These are phyloP conservation scores for Ehretia macrophylla DNA, from an alignment of 257 asterid genomes.

Conservation along the genomic window DNA sequence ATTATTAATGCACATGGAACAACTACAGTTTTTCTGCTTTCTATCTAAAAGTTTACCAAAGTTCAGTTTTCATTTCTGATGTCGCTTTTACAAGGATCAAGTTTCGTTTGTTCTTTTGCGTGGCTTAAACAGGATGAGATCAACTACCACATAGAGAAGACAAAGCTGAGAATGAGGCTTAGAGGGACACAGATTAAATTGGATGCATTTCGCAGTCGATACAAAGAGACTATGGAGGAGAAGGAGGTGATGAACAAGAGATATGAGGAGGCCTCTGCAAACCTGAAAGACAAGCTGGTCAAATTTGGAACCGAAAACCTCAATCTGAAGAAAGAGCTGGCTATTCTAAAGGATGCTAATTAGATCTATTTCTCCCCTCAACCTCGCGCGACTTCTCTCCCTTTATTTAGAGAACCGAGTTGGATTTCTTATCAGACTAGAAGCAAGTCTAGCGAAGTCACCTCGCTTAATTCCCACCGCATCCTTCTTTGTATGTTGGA, in stretches of 20 bases:
- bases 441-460: too few species aligned
- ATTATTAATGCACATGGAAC: too few species aligned
- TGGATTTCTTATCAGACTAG: too few species aligned
- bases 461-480: too few species aligned
- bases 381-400: too few species aligned
- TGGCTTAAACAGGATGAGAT: constrained; percentile 42
- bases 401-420: too few species aligned
- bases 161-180: constrained; percentile 64
- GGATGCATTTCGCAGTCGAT: constrained; percentile 42
- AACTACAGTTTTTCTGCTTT: not conserved
- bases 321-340: constrained; percentile 53
- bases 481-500: too few species aligned
- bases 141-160: constrained; percentile 33
- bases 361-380: not conserved
- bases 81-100: not conserved
- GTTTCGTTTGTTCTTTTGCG: not conserved
- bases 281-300: constrained; percentile 55
- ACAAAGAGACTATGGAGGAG: constrained; percentile 41
- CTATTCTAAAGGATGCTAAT: constrained; percentile 20
- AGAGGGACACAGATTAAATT: constrained; percentile 53
- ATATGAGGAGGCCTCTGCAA: constrained; percentile 46
- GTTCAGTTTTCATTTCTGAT: not conserved
- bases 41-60: not conserved
- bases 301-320: constrained; percentile 43
- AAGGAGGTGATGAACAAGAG: constrained; percentile 45